Percentiles rank a stretch among this genome's conserved stretches.
These are phyloP conservation scores for Rosa lucieae DNA, from an alignment of 306 rosid genomes.

Conservation along the genomic window DNA sequence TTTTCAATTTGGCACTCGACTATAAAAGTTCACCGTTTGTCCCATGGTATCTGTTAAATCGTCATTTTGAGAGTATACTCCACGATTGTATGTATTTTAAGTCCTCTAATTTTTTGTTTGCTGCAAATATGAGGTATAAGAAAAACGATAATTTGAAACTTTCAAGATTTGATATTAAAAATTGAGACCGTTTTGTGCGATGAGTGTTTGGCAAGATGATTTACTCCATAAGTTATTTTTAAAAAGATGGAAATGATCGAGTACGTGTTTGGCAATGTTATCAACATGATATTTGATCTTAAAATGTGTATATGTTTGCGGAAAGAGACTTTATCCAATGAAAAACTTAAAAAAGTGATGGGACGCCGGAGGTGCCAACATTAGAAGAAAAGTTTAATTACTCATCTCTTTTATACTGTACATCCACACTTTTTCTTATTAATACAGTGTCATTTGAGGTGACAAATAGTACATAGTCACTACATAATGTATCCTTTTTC, in stretches of 20 bases:
- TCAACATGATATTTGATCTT: background rate
- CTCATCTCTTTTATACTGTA: background rate
- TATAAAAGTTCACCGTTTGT: no score
- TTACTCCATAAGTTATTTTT: no score
- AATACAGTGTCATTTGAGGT: background rate
- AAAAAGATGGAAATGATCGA: background rate
- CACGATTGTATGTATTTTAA: background rate
- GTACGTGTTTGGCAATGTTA: background rate
- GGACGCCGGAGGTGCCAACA: background rate
- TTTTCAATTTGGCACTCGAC: background rate
- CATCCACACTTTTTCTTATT: no score
- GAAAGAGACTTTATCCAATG: no score
- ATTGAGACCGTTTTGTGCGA: no score
- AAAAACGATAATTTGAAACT: background rate
- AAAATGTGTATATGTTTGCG: rapidly evolving
- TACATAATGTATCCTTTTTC: background rate
- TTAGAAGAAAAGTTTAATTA: no score
- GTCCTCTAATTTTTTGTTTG: no score
- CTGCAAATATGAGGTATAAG: background rate
- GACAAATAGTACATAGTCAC: background rate
- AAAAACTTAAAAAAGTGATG: background rate
- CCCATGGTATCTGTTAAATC: background rate
- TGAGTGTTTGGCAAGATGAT: background rate
- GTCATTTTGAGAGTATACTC: background rate
- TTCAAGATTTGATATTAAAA: no score